Conservation (phyloP, 2,329 filamentous ascomycete genomes). For the Aspergillus hortae region DNA sequence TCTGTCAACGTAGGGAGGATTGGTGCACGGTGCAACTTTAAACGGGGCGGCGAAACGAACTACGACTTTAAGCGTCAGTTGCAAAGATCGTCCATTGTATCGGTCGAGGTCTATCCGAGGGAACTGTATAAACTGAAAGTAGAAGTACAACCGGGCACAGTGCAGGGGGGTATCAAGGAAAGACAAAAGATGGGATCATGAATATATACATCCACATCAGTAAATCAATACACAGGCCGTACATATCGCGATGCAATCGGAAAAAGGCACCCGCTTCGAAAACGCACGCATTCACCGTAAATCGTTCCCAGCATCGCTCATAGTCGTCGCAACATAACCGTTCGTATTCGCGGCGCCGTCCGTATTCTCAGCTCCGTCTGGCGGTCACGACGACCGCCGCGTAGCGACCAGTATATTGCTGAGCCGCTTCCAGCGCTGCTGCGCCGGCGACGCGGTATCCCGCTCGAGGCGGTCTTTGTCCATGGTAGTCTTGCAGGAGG, state of each 20-base stretch:
- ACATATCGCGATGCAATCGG: neutral
- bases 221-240: neutral
- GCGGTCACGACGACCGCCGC: slow-evolving; percentile 13
- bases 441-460: slow-evolving; percentile 20
- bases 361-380: neutral
- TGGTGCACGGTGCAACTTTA: too few relatives aligned
- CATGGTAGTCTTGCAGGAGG: slow-evolving; percentile 30
- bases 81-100: too few relatives aligned
- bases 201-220: too few relatives aligned
- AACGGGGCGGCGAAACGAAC: too few relatives aligned
- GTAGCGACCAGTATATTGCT: slow-evolving; percentile 30
- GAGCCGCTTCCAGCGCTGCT: slow-evolving; percentile 31
- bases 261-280: neutral
- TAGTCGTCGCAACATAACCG: neutral
- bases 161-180: too few relatives aligned
- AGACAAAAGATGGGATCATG: too few relatives aligned
- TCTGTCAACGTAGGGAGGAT: too few relatives aligned
- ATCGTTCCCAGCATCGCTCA: neutral
- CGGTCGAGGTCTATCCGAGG: too few relatives aligned
- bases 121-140: too few relatives aligned
- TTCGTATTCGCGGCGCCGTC: neutral
- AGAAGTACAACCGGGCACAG: too few relatives aligned
- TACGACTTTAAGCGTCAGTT: too few relatives aligned
- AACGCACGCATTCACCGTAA: neutral
- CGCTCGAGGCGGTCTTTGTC: slow-evolving; percentile 25